Base-by-base conservation (phyloP, 495 filamentous ascomycete species). In the Hypomontagnella monticulosa region DNA sequence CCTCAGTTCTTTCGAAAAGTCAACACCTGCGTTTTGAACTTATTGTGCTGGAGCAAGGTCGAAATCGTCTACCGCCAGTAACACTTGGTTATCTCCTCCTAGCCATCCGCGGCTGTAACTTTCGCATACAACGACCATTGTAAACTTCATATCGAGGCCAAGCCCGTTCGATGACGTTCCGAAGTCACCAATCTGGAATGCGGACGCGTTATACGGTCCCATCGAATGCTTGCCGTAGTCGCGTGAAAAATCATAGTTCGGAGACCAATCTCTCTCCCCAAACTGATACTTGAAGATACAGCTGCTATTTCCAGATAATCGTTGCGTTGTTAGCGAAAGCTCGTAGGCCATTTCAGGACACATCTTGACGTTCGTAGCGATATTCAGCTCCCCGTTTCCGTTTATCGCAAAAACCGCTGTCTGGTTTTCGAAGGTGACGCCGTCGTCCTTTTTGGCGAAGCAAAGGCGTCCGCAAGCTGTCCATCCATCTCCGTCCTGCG, bases 241-340 rank as follows among this genome's bases (percentile, higher is more conserved):
- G 4, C 15, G 4, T 12, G 46, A n/a, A 23, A 49, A 49, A 15
- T 34, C 9, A 27, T 33, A 49, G 4, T 11, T 34, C 10, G 12
- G 23, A 15, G 46, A 33, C 20, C 46, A 33, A n/a, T 1, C 11
- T 11, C 15, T 5, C 23, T 34, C 14, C 1, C 46, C 46, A n/a
- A 49, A 49, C 46, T n/a, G n/a, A 15, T 49, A 49, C 46, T 34
- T 49, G 27, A 34, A 12, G 4, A 33, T 5, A 27, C 46, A 49
- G 27, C 4, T 34, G 4, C n/a, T 16, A 12, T 16, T 16, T 15
- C 46, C 46, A 12, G 23, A 6, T 11, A 9, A 49, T 14, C 23
- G 46, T 15, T 23, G 23, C 27, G 33, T 33, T 2, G 10, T 14
- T 5, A 49, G 34, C 3, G 46, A 49, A 11, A 49, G 4, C 12